These are phyloP conservation scores for Trichoderma afroharzianum DNA, from an alignment of 2,329 filamentous ascomycete species.

Conservation along the genomic window DNA sequence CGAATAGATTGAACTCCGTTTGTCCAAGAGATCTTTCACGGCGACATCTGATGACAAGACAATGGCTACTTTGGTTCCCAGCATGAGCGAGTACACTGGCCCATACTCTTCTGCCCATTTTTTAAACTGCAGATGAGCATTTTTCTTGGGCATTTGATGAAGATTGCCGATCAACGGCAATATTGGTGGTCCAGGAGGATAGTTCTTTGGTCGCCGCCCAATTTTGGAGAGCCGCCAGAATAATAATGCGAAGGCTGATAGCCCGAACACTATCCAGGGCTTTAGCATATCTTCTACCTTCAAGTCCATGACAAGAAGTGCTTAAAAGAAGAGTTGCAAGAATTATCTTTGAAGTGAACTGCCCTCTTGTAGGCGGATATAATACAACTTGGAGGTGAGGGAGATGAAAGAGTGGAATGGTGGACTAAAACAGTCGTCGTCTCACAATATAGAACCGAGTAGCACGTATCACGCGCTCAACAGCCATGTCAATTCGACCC, in stretches of 20 bases:
- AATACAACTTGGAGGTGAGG: neutral
- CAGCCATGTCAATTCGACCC: neutral
- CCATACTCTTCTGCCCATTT: constrained; percentile 52
- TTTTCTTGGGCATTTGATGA: neutral
- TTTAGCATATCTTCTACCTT: neutral
- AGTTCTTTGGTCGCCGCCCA: constrained; percentile 2
- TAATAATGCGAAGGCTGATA: neutral
- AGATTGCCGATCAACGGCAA: constrained; percentile 6
- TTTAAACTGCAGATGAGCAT: constrained; percentile 21
- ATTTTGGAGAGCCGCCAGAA: neutral
- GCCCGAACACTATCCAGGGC: neutral
- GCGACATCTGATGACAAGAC: constrained; percentile 43
- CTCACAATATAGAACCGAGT: neutral
- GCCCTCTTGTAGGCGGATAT: neutral
- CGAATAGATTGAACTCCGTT: constrained; percentile 38
- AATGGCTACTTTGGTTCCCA: constrained; percentile 46
- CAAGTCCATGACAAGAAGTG: neutral
- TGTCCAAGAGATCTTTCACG: constrained; percentile 51
- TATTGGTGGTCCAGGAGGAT: constrained; percentile 2
- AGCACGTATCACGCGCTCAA: neutral
- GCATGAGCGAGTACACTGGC: constrained; percentile 48
- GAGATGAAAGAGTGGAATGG: neutral
- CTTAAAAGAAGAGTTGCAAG: neutral
- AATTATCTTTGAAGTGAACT: neutral
- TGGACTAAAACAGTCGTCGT: neutral